Base-by-base conservation (phyloP, 1,139 yeast genomes). In the Casaregolazyma suthepensis region DNA sequence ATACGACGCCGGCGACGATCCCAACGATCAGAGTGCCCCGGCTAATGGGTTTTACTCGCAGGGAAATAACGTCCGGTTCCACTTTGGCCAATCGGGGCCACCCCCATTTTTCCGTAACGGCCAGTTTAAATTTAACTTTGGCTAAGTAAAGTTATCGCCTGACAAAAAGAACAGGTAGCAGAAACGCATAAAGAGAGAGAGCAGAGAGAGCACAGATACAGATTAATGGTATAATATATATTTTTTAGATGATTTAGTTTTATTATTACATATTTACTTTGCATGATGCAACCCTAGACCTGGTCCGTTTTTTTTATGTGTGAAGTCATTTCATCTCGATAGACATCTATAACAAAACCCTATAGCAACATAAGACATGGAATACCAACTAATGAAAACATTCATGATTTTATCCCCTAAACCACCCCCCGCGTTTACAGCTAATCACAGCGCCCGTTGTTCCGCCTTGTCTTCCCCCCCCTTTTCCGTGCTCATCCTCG, bases 1-100 rank as follows among this genome's bases (percentile, higher is more conserved):
- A 51, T 88, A 86, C 64, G 95, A 88, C 64, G 61, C 74, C 40
- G 87, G 86, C 29, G 80, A 76, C 52, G 83, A 80, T 63, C 81
- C 83, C 3, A 80, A 78, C 55, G 84, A 78, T 63, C 78, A 50
- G 19, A 54, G 42, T 18, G 51, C 45, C 19, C 20, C 29, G 7
- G 45, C 45, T 19, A 35, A 35, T 35, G 7, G 7, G 17, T 35
- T 35, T 35, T 35, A 35, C 13, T 35, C 40, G 17, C 40, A 35
- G 40, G 40, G 40, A 35, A 35, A 35, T n/a, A 35, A 35, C 13
- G 40, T 35, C 7, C 40, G 40, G 40, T 35, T 35, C 40, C 40
- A 35, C 17, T 35, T 35, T 35, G 40, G 40, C 40, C 40, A 35
- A 35, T 35, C 40, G 17, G 40, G 40, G 17, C 40, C 40, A 35